These are phyloP conservation scores for Aspergillus candidus DNA, from an alignment of 2,329 filamentous ascomycete genomes.

Conservation along the genomic window DNA sequence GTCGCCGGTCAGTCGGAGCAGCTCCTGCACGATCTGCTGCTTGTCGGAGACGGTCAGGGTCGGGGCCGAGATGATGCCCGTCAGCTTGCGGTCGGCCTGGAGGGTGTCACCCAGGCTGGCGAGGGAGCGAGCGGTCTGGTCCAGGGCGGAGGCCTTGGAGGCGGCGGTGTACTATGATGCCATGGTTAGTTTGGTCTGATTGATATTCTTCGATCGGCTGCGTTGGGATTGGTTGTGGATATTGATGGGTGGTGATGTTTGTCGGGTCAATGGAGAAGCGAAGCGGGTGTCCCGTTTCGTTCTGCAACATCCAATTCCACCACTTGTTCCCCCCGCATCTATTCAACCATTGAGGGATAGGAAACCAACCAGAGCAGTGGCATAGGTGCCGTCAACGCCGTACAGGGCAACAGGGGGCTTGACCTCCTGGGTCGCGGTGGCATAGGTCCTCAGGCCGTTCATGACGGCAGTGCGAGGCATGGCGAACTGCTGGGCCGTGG, in stretches of 20 bases:
- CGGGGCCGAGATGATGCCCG: slow-evolving; percentile 67
- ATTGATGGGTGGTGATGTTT: too few relatives aligned
- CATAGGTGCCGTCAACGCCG: slow-evolving; percentile 96
- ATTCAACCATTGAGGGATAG: not conserved
- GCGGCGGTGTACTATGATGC: slow-evolving; percentile 83
- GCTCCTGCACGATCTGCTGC: slow-evolving; percentile 75
- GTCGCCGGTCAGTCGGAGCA: slow-evolving; percentile 74
- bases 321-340: not conserved
- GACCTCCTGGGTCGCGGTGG: slow-evolving; percentile 59
- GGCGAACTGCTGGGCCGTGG: slow-evolving; percentile 43
- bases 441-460: slow-evolving; percentile 64
- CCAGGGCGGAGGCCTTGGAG: slow-evolving; percentile 78
- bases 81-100: slow-evolving; percentile 77
- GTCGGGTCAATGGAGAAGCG: too few relatives aligned
- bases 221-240: too few relatives aligned
- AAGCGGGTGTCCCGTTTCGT: too few relatives aligned
- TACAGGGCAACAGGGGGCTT: slow-evolving; percentile 88
- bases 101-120: slow-evolving; percentile 64
- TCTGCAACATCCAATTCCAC: too few relatives aligned
- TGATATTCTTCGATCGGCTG: not conserved
- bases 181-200: slow-evolving; percentile 7
- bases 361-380: slow-evolving; percentile 84
- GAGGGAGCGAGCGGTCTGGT: slow-evolving; percentile 76
- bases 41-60: slow-evolving; percentile 77
- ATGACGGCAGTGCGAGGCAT: slow-evolving; percentile 35